Conservation (phyloP, 1,284 basidiomycete species). For the Cryptococcus sp. region DNA sequence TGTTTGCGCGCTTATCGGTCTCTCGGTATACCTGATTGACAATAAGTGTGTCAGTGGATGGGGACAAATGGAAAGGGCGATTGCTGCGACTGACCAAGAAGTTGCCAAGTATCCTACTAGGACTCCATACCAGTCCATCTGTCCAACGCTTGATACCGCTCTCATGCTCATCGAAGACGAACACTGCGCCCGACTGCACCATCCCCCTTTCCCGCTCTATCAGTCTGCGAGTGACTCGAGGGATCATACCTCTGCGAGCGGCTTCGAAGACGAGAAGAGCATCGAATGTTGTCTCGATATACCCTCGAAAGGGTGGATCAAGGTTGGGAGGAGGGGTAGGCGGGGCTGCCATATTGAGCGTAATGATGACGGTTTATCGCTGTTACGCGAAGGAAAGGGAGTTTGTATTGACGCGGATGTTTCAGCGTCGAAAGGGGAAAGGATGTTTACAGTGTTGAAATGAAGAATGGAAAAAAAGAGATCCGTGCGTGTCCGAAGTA, state of each 20-base stretch:
- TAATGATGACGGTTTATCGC: too few relatives aligned
- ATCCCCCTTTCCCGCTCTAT: conserved; percentile 89
- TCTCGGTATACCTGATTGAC: conserved; percentile 72
- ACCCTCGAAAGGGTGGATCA: conserved; percentile 87
- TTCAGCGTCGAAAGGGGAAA: too few relatives aligned
- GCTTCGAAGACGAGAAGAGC: conserved; percentile 95
- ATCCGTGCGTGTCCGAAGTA: too few relatives aligned
- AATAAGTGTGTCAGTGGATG: neutral
- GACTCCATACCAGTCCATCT: conserved; percentile 88
- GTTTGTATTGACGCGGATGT: too few relatives aligned
- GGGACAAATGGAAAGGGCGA: neutral
- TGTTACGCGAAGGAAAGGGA: too few relatives aligned
- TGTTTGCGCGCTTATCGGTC: conserved; percentile 67
- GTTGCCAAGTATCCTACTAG: conserved; percentile 73
- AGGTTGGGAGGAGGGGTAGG: conserved; percentile 45
- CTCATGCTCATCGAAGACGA: conserved; percentile 96
- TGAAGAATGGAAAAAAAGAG: too few relatives aligned
- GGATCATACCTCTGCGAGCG: conserved; percentile 82
- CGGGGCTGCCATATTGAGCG: conserved; percentile 2
- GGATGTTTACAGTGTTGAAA: too few relatives aligned
- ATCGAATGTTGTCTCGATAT: conserved; percentile 93
- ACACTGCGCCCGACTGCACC: conserved; percentile 91
- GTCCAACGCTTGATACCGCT: conserved; percentile 99
- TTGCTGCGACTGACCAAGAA: conserved; percentile 63
- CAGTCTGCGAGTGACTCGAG: conserved; percentile 88